phyloP scores from a whole-genome alignment of 2,329 filamentous ascomycete species.

The Drechslera avenae region DNA sequence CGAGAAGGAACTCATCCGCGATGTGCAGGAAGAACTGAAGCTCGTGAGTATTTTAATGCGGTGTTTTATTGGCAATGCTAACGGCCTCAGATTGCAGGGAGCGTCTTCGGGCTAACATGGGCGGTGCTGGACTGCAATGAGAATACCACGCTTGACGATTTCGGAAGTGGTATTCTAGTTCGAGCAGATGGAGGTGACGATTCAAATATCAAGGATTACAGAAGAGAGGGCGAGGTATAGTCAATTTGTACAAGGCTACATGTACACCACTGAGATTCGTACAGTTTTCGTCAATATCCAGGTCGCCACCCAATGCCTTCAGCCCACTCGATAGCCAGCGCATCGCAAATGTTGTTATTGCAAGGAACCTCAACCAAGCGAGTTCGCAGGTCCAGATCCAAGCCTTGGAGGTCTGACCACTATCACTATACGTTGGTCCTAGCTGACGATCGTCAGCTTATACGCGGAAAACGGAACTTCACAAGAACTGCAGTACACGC shows the following conservation, averaged over 20 bases:
- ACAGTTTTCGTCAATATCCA: constrained; percentile 22
- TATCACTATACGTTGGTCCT: not conserved
- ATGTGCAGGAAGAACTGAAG: constrained; percentile 74
- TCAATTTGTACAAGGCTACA: not conserved
- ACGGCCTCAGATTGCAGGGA: constrained; percentile 64
- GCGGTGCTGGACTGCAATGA: constrained; percentile 74
- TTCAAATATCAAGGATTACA: constrained; percentile 21
- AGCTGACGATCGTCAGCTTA: constrained; percentile 60
- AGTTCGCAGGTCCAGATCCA: constrained; percentile 82
- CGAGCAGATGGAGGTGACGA: constrained; percentile 36
- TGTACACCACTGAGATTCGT: constrained; percentile 9
- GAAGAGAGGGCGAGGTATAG: constrained; percentile 21
- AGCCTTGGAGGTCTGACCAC: constrained; percentile 60
- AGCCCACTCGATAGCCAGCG: constrained; percentile 55
- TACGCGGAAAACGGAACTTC: constrained; percentile 78
- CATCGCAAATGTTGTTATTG: constrained; percentile 83
- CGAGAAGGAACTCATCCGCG: constrained; percentile 64
- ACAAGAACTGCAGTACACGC: constrained; percentile 74
- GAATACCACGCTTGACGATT: constrained; percentile 78
- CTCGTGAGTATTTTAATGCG: constrained; percentile 59
- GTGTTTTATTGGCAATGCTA: constrained; percentile 2
- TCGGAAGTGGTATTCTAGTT: constrained; percentile 71
- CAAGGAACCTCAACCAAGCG: constrained; percentile 76
- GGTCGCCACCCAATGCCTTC: constrained; percentile 23
- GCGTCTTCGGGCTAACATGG: constrained; percentile 74